Base-by-base conservation (phyloP, 306 rosid genomes). In the Lablab purpureus region DNA sequence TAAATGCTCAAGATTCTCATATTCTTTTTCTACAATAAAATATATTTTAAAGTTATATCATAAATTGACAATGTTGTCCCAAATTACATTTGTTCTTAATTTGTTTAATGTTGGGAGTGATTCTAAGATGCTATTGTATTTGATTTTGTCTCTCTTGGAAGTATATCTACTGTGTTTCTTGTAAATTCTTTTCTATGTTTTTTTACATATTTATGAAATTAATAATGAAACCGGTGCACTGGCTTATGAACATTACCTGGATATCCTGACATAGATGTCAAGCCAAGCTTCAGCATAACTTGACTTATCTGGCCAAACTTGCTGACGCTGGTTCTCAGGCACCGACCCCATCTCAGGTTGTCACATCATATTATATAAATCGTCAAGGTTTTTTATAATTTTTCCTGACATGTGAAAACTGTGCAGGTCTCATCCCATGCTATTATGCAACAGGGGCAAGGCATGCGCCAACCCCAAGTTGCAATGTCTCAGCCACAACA, bases 231-330 rank as follows among this genome's bases (percentile, higher is more conserved):
- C 65, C 3, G 15, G 67, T 32, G 46, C 43, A 27, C 52, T 71
- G 50, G 34, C 43, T 32, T 49, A 58, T 64, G 46, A 69, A 28
- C 49, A 55, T 81, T 27, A 28, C 52, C 40, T 7, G 28, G 71
- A 40, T 27, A 43, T 65, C 64, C 25, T 74, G 63, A 46, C 49
- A 41, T 79, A 89, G 93, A 62, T 81, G n/a, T 67, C 86, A 82
- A 76, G 84, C 83, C 49, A 79, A 37, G 83, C 93, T 90, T 80
- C 90, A 87, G 85, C 55, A 82, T n/a, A 90, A 90, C 88, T 82
- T 90, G 86, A 82, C 80, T 34, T 77, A 71, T 63, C 88, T 87
- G 4, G 85, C 87, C 67, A 80, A 58, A 73, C 81, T 86, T 18
- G 91, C 91, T 4, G 88, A 87, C 67, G 74, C 64, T 47, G 87